Percentiles rank a stretch among this genome's conserved stretches.
Conservation (phyloP, 1,284 basidiomycete species). For the Rhodotorula sp. region DNA sequence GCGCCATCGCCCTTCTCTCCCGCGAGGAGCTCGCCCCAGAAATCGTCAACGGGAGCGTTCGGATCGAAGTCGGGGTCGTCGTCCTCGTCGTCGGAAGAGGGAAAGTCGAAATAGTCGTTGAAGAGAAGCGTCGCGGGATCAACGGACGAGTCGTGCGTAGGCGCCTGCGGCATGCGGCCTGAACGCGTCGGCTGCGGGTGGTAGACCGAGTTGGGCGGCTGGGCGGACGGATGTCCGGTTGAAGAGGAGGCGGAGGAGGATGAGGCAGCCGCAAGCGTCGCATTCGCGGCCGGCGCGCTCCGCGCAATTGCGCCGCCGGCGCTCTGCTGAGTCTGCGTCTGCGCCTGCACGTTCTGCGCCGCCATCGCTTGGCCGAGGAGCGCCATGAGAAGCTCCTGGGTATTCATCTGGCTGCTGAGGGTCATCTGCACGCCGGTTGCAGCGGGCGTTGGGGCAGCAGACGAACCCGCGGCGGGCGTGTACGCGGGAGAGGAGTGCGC, state of each 20-base stretch:
- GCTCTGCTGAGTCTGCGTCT: not conserved
- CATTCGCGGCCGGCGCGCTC: not conserved
- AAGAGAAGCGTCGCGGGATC: slow-evolving; percentile 36
- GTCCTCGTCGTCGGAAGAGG: slow-evolving; percentile 29
- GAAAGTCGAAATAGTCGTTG: slow-evolving; percentile 41
- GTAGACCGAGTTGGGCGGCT: slow-evolving; percentile 2
- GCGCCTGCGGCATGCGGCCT: slow-evolving; percentile 24
- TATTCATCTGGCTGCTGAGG: slow-evolving; percentile 5
- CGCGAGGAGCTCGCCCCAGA: slow-evolving; percentile 13
- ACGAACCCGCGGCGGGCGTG: not conserved
- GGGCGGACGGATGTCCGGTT: not conserved
- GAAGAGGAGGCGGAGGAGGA: not conserved
- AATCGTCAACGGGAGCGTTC: slow-evolving; percentile 4
- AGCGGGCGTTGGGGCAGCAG: not conserved
- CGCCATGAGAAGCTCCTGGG: not conserved
- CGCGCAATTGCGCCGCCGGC: not conserved
- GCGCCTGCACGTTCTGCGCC: not conserved
- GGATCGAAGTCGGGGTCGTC: slow-evolving; percentile 36
- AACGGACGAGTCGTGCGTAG: not conserved
- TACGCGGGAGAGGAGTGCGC: slow-evolving; percentile 2
- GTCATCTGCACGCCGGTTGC: not conserved
- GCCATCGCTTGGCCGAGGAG: not conserved
- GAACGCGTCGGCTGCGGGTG: slow-evolving; percentile 28
- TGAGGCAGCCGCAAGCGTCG: not conserved
- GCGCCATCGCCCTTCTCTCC: slow-evolving; percentile 1